phyloP scores from a whole-genome alignment of 2,329 filamentous ascomycete genomes.

The Ophiostoma himal-ulmi region DNA sequence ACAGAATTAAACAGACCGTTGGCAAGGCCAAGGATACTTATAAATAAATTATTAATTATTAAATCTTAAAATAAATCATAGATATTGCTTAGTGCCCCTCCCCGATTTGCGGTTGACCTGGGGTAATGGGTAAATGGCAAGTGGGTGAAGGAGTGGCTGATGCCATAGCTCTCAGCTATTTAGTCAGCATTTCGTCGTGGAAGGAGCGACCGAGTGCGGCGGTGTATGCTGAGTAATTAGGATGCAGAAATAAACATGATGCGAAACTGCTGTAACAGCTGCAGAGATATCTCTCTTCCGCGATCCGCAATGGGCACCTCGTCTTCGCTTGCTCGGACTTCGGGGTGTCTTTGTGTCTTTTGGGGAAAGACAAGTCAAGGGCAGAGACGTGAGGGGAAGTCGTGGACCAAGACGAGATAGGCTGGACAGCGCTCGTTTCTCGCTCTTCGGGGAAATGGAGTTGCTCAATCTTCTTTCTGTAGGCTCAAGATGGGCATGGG shows the following conservation, averaged over 20 bases:
- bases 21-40: not conserved
- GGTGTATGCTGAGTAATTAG: too few relatives aligned
- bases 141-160: slow-evolving; percentile 2
- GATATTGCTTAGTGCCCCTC: not conserved
- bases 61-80: not conserved
- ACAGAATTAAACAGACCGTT: not conserved
- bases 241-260: not conserved
- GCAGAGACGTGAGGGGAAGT: not conserved
- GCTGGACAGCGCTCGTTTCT: not conserved
- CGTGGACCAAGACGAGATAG: not conserved
- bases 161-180: not conserved
- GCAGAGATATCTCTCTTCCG: not conserved
- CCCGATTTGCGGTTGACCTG: slow-evolving; percentile 10
- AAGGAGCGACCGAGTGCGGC: not conserved
- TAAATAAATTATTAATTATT: not conserved
- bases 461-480: not conserved
- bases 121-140: slow-evolving; percentile 10
- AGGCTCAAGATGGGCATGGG: not conserved
- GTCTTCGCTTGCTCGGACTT: not conserved
- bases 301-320: not conserved
- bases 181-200: not conserved
- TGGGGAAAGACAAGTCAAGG: not conserved
- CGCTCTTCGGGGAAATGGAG: slow-evolving; percentile 8
- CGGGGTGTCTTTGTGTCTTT: not conserved
- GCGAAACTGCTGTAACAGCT: not conserved